Conservation (phyloP, 768 basidiomycete species). For the Filobasidium wieringae region DNA sequence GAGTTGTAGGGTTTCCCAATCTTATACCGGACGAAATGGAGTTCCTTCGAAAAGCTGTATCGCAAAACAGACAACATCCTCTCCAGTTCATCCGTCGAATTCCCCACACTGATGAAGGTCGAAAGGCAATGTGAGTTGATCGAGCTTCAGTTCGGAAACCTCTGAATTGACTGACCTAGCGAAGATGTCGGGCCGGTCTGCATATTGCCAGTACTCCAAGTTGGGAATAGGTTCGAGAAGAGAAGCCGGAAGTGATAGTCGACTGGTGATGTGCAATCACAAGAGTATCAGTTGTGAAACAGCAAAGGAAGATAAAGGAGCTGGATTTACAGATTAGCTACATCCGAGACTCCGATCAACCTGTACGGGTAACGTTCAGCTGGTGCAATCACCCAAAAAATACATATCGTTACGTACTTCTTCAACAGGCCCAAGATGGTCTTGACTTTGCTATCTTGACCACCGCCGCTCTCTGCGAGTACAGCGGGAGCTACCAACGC, state of each 20-base stretch:
- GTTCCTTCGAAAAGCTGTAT: conserved; percentile 82
- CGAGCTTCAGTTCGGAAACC: background rate
- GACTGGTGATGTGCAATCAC: conserved; percentile 46
- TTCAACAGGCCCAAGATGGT: conserved; percentile 86
- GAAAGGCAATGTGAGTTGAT: background rate
- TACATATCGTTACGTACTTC: conserved; percentile 46
- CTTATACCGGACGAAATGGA: conserved; percentile 83
- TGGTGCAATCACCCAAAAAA: background rate
- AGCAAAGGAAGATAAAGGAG: background rate
- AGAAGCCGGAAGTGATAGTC: conserved; percentile 82
- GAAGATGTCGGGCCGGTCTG: conserved; percentile 82
- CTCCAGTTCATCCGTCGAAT: conserved; percentile 81
- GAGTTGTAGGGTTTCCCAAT: conserved; percentile 68
- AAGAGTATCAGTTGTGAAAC: background rate
- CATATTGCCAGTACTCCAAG: conserved; percentile 90
- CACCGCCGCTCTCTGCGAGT: conserved; percentile 33
- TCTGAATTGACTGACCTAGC: conserved; percentile 62
- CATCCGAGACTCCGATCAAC: conserved; percentile 76
- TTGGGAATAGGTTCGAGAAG: conserved; percentile 88
- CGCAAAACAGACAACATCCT: conserved; percentile 86
- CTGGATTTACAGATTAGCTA: conserved; percentile 69
- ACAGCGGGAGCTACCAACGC: conserved; percentile 27
- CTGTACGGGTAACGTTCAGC: conserved; percentile 4
- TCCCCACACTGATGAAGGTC: conserved; percentile 60
- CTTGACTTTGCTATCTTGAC: conserved; percentile 84